Conservation (phyloP, 2,329 filamentous ascomycete species). For the Colletotrichum acutatum region DNA sequence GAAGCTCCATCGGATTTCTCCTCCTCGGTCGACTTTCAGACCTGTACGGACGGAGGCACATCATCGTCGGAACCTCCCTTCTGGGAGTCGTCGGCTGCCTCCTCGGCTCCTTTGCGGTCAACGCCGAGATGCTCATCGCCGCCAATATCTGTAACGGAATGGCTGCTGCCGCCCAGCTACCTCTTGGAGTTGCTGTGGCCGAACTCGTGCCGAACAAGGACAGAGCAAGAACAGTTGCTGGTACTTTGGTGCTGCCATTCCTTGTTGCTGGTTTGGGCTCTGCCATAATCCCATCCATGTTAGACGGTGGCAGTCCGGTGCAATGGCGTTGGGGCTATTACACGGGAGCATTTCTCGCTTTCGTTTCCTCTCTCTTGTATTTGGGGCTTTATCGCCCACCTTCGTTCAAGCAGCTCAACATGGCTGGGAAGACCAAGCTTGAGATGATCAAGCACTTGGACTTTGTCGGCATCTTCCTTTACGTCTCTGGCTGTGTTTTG, state of each 20-base stretch:
- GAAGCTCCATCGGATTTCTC: conserved; percentile 49
- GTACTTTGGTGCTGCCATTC: conserved; percentile 56
- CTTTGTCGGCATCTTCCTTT: conserved; percentile 56
- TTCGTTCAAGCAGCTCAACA: conserved; percentile 54
- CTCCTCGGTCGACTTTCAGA: conserved; percentile 29
- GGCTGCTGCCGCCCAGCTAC: conserved; percentile 53
- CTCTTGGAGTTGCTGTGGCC: conserved; percentile 53
- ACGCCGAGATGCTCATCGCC: conserved; percentile 49
- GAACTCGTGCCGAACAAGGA: conserved; percentile 56
- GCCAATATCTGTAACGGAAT: conserved; percentile 51
- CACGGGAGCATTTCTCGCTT: conserved; percentile 56
- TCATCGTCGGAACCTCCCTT: conserved; percentile 37
- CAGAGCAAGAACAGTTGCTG: conserved; percentile 48
- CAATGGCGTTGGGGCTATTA: conserved; percentile 63
- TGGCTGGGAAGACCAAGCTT: conserved; percentile 47
- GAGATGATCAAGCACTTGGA: conserved; percentile 57
- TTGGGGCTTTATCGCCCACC: conserved; percentile 60
- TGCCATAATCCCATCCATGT: conserved; percentile 19
- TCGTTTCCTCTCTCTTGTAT: conserved; percentile 52
- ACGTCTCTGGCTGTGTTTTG: conserved; percentile 49
- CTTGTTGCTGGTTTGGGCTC: conserved; percentile 44
- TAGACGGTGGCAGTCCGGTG: conserved; percentile 49
- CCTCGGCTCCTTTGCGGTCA: conserved; percentile 47
- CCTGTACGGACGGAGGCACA: conserved; percentile 20
- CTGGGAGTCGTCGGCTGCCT: conserved; percentile 52